phyloP scores from a whole-genome alignment of 305 asterid species.

The Fraxinus greggii region DNA sequence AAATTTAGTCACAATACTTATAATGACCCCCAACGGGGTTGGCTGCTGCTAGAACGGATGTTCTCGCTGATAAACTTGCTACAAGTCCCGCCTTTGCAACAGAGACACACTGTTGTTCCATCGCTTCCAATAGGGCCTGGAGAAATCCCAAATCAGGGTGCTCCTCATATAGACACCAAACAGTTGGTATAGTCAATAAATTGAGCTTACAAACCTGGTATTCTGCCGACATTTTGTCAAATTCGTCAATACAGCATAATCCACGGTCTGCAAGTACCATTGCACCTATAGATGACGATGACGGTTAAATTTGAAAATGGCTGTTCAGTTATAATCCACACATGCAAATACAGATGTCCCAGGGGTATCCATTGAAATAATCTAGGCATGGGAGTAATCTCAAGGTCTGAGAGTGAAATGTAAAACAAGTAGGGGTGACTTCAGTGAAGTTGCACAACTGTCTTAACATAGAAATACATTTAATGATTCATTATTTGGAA shows the following conservation, averaged over 20 bases:
- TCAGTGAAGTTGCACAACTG: neutral
- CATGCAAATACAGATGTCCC: neutral
- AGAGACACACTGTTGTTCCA: conserved; percentile 99
- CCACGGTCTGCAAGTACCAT: conserved; percentile 99
- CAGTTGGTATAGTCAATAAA: conserved; percentile 20
- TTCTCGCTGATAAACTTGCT: conserved; percentile 96
- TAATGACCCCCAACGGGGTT: conserved; percentile 98
- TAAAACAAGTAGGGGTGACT: neutral
- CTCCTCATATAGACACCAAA: conserved; percentile 18
- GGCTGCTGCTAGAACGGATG: conserved; percentile 97
- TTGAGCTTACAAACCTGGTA: conserved; percentile 68
- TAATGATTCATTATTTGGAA: neutral
- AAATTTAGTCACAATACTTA: conserved; percentile 47
- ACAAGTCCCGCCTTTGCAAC: conserved; percentile 99
- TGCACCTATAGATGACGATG: conserved; percentile 57
- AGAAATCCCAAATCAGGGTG: conserved; percentile 30
- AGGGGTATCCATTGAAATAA: conserved; percentile 6
- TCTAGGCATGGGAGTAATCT: neutral
- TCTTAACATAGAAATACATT: neutral
- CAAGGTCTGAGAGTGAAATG: neutral
- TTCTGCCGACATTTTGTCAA: conserved; percentile 58
- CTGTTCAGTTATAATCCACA: conserved; percentile 13
- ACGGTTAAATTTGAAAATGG: conserved; percentile 22
- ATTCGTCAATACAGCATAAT: conserved; percentile 55
- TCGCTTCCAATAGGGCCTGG: conserved; percentile 95